Evolutionary conservation across 2,329 filamentous ascomycete species (phyloP), one percentile per base, ranked within the genome.

Genomic region (Colletotrichum godetiae): DNA sequence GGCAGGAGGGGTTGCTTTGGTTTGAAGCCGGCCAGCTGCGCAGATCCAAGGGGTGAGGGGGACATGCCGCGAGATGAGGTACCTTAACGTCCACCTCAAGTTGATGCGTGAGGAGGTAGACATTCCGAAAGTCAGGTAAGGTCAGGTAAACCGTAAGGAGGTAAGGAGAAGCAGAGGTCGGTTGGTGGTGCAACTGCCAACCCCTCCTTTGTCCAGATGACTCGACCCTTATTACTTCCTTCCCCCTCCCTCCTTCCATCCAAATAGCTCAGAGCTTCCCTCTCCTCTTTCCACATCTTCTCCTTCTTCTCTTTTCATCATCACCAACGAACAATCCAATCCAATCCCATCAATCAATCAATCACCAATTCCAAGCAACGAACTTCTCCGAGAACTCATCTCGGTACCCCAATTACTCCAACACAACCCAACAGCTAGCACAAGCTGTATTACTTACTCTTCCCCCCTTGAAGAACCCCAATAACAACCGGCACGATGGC

Each of bases 401-500:
- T 37, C 67, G 35, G 61, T 67, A 49, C 42, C 13, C 53, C 65
- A 73, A 70, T 72, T 75, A 61, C 60, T 65, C 52, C 59, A 56
- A 56, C 13, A 19, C 37, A 66, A 29, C 12, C 55, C 55, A 57
- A 33, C 53, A 46, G 27, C 66, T 42, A 64, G 35, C 57, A 46
- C 42, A 61, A 64, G 70, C 70, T 70, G 57, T 56, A 70, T 57
- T 37, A 70, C 35, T 24, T 52, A 31, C 7, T 13, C 42, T 61
- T 67, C 33, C 71, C 61, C 46, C 68, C 37, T 52, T 67, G 67
- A 35, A 55, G 52, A 33, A 73, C 37, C 53, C 27, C 61, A 46
- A 13, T 56, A 62, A 35, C 55, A 68, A 64, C 78, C 79, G 79
- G 77, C 84, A 89, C 82, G 82, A 91, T 91, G 89, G 86, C 88